Evolutionary conservation across 2,329 filamentous ascomycete genomes (phyloP), one percentile per base, ranked within the genome.

Genomic region (Botrytis deweyae): DNA sequence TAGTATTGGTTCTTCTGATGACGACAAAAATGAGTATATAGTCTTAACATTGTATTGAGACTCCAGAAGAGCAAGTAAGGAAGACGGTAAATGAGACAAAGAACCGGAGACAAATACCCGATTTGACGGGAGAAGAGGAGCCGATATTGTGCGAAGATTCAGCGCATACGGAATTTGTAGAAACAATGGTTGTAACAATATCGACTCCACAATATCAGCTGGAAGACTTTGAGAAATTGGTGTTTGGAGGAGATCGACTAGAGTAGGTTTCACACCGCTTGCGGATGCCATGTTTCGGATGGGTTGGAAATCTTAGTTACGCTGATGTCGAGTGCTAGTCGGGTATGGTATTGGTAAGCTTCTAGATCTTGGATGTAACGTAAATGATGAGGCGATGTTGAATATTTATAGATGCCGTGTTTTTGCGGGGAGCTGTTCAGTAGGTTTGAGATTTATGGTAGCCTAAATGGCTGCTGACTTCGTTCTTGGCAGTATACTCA

Each of bases 391-490:
- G 18, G 36, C 22, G 38, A 68, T 42, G 10, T 16, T 42, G 25
- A 42, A n/a, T 55, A 44, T 72, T 65, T 72, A 65, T 72, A 58
- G 25, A 38, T 65, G 44, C 33, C 29, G 46, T 67, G 46, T 42
- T 40, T 55, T 59, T 63, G 61, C 29, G 46, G 61, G 70, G 61
- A 67, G 70, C 46, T 55, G 59, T 44, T 52, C 20, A 22, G n/a
- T 25, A 12, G 7, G 25, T 12, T 49, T 33, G 40, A 52, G 58
- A 25, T 33, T 58, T 18, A 25, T 66, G 20, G 61, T 20, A 29
- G 61, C 38, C 70, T 72, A 58, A 33, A 22, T 72, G 70, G 70
- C 62, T 67, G 70, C 70, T 72, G 46, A 72, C 29, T 29, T 29
- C 29, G 29, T 29, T 29, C 29, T 29, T 29, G 29, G 29, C 29